Evolutionary conservation across 148 eudicot genomes (phyloP).

Genomic region (Fagopyrum tataricum): DNA sequence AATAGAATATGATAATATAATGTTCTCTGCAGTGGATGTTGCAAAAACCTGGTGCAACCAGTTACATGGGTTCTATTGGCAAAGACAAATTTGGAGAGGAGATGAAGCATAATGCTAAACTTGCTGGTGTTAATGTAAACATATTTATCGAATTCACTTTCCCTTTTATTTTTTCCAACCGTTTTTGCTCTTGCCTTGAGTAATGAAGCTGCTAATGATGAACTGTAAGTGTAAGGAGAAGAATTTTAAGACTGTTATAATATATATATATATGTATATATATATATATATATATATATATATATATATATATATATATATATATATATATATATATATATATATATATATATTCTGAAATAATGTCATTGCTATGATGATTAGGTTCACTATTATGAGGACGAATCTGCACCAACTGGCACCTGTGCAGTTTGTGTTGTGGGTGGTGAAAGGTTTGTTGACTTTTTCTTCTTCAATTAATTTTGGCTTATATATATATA

Average conservation of each 20-base stretch:
- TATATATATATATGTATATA: not conserved
- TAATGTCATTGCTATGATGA: not conserved
- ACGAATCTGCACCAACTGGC: constrained; percentile 78
- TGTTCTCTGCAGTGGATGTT: constrained; percentile 77
- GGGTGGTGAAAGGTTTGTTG: constrained; percentile 87
- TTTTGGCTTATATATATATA: not conserved
- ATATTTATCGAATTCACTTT: not conserved
- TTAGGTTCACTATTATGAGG: constrained; percentile 89
- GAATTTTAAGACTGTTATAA: not conserved
- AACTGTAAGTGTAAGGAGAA: not conserved
- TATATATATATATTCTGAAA: not conserved
- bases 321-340: too few relatives aligned
- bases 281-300: not conserved
- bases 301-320: not conserved
- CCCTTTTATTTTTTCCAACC: not conserved
- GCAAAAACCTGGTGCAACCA: constrained; percentile 83
- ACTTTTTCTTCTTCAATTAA: constrained; percentile 1
- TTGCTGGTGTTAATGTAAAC: constrained; percentile 77
- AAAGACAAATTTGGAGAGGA: constrained; percentile 97
- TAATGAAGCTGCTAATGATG: not conserved
- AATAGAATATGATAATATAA: not conserved
- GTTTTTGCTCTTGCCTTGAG: not conserved
- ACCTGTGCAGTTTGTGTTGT: constrained; percentile 93
- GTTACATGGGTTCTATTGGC: constrained; percentile 91
- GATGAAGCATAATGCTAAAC: constrained; percentile 67